phyloP scores from a whole-genome alignment of 805 yeast species.

The Wickerhamomyces bovis region DNA sequence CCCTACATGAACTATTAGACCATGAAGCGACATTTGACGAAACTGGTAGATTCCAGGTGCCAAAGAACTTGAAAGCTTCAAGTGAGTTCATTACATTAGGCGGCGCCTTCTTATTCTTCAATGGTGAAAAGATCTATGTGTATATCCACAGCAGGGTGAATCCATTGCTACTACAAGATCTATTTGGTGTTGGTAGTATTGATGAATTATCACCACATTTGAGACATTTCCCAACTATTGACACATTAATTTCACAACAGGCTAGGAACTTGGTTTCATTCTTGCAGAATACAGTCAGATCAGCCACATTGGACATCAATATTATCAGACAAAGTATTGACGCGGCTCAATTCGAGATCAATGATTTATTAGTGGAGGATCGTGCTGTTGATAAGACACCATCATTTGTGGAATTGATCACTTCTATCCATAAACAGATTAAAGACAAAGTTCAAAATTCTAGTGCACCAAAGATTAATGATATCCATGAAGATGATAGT shows the following conservation, averaged over 20 bases:
- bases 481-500: constrained; percentile 20
- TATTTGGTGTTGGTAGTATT: constrained; percentile 55
- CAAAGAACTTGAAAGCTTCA: constrained; percentile 41
- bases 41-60: constrained; percentile 41
- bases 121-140: constrained; percentile 53
- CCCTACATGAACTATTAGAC: constrained; percentile 58
- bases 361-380: constrained; percentile 70
- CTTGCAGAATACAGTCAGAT: constrained; percentile 40
- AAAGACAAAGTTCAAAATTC: constrained; percentile 46
- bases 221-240: constrained; percentile 61
- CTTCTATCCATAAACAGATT: constrained; percentile 60
- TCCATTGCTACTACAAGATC: constrained; percentile 60
- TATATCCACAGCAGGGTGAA: constrained; percentile 70
- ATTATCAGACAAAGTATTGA: constrained; percentile 63
- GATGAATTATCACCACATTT: constrained; percentile 21
- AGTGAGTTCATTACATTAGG: constrained; percentile 43
- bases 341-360: constrained; percentile 37
- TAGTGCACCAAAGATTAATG: constrained; percentile 15
- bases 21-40: constrained; percentile 48
- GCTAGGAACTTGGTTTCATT: constrained; percentile 57
- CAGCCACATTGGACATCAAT: constrained; percentile 40
- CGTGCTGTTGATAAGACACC: constrained; percentile 44
- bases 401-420: constrained; percentile 62
- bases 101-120: constrained; percentile 74
- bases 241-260: constrained; percentile 63